phyloP scores from a whole-genome alignment of 805 yeast species.

The Wickerhamomyces queroliae region DNA sequence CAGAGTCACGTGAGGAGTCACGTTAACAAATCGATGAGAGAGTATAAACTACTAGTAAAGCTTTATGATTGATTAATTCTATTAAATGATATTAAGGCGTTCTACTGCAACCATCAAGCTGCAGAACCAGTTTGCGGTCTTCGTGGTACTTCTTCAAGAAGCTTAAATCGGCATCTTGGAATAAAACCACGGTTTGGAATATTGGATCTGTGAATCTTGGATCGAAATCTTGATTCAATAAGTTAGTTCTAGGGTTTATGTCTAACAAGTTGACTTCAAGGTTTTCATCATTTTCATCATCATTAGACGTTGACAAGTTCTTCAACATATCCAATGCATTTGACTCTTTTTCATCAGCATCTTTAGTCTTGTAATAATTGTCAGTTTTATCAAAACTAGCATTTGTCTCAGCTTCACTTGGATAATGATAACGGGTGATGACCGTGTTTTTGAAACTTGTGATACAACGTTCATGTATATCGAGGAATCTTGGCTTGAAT shows the following conservation, averaged over 20 bases:
- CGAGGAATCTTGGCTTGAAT: conserved; percentile 13
- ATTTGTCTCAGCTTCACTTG: conserved; percentile 8
- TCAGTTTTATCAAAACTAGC: neutral
- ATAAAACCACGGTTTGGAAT: conserved; percentile 8
- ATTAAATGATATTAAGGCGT: no score
- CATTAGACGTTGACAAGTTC: neutral
- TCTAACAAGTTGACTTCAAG: conserved; percentile 6
- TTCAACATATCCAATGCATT: neutral
- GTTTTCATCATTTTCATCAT: neutral
- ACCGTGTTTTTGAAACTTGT: conserved; percentile 9
- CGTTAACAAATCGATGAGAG: no score
- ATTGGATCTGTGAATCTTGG: conserved; percentile 20
- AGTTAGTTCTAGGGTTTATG: conserved; percentile 5
- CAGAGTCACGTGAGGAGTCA: no score
- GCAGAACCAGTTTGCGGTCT: conserved; percentile 16
- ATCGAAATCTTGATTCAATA: conserved; percentile 17
- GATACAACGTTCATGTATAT: conserved; percentile 17
- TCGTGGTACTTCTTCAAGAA: conserved; percentile 14
- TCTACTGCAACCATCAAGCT: conserved; percentile 7
- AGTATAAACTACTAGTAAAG: no score
- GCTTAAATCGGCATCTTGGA: conserved; percentile 9
- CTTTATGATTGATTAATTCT: no score
- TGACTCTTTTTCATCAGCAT: neutral
- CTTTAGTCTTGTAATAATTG: conserved; percentile 4
- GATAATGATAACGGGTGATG: conserved; percentile 15